Percentiles rank a stretch among this genome's conserved stretches.
phyloP scores from a whole-genome alignment of 116 monocot species.

The Posidonia oceanica region DNA sequence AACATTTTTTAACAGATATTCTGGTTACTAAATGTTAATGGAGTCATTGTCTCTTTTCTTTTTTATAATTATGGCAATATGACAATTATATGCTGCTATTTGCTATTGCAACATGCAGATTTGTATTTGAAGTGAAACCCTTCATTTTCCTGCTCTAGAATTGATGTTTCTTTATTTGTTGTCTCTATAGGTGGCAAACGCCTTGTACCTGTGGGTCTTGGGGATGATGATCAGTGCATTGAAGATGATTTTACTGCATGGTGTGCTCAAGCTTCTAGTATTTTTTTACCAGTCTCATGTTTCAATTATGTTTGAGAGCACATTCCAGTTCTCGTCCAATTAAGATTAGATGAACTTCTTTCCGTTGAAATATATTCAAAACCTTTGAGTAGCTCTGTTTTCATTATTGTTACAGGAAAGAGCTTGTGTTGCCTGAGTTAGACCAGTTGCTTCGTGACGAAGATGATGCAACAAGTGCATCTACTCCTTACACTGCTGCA shows the following conservation, averaged over 20 bases:
- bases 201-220: slow-evolving; percentile 70
- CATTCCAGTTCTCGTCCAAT: not conserved
- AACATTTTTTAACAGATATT: too few species aligned
- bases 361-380: too few species aligned
- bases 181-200: slow-evolving; percentile 57
- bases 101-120: too few species aligned
- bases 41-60: too few species aligned
- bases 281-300: not conserved
- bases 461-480: slow-evolving; percentile 36
- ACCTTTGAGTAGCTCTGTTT: not conserved
- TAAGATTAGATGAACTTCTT: not conserved
- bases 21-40: too few species aligned
- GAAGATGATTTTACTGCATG: slow-evolving; percentile 91
- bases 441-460: slow-evolving; percentile 66
- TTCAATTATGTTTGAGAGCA: not conserved
- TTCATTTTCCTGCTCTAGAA: not conserved
- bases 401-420: slow-evolving; percentile 46
- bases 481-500: slow-evolving; percentile 65
- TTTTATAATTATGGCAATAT: too few species aligned
- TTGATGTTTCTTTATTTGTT: not conserved
- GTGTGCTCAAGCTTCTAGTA: slow-evolving; percentile 20
- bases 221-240: slow-evolving; percentile 95
- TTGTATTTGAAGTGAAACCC: too few species aligned
- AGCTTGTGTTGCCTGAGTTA: slow-evolving; percentile 71
- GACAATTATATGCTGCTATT: too few species aligned